These are phyloP conservation scores for Ogataea hybrid DNA, from an alignment of 1,139 yeast species.

Conservation along the genomic window DNA sequence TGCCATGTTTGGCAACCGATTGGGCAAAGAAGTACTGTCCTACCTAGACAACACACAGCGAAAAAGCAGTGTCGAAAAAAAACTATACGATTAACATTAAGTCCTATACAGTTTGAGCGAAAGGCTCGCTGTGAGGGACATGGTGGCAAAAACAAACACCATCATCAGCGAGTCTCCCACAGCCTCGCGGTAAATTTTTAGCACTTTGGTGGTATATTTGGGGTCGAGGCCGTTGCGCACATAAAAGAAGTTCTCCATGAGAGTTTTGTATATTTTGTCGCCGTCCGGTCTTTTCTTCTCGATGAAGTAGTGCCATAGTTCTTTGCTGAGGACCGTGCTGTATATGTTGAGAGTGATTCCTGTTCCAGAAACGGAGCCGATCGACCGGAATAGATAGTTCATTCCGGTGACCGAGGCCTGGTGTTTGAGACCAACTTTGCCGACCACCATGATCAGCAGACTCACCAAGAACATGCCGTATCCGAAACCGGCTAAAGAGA, in stretches of 20 bases:
- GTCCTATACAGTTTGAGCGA: conserved; percentile 14
- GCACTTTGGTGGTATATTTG: conserved; percentile 24
- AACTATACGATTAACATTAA: background rate
- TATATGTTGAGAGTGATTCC: conserved; percentile 41
- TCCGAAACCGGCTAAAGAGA: conserved; percentile 38
- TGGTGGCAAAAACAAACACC: conserved; percentile 21
- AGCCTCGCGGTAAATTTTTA: conserved; percentile 28
- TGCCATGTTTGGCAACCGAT: conserved; percentile 19
- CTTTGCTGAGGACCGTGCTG: conserved; percentile 31
- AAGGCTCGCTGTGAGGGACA: conserved; percentile 14
- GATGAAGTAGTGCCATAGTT: conserved; percentile 31
- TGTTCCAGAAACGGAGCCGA: conserved; percentile 48
- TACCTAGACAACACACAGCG: background rate
- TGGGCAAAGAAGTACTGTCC: background rate
- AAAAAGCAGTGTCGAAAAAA: background rate
- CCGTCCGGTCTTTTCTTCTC: conserved; percentile 31
- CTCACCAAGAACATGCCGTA: conserved; percentile 47
- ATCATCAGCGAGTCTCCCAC: conserved; percentile 26
- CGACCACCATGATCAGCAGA: conserved; percentile 41
- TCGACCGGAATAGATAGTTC: conserved; percentile 44
- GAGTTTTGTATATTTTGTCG: conserved; percentile 23
- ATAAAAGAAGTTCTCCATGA: conserved; percentile 35
- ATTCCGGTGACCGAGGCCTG: conserved; percentile 43
- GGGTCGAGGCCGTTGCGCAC: conserved; percentile 35
- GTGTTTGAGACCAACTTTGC: conserved; percentile 37